Base-by-base conservation (phyloP, 1,139 yeast species). In the Eremothecium sinecaudum region DNA sequence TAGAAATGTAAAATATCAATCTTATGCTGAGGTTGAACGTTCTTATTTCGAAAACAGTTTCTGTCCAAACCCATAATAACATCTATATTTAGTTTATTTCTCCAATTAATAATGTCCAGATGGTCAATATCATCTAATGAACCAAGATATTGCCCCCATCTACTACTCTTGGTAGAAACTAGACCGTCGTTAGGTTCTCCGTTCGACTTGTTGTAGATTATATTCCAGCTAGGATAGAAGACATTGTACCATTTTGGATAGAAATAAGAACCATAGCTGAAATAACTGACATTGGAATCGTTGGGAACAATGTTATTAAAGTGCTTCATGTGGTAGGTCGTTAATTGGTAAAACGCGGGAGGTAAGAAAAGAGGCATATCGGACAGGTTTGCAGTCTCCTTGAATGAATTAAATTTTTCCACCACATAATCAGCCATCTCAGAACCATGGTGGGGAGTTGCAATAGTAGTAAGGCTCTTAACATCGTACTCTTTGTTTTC, bases 371-470 rank as follows among this genome's bases (percentile, higher is more conserved):
- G 13, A 14, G 41, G 33, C 13, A 47, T 21, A n/a, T 16, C 14
- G 4, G 22, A 30, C 8, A 23, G 19, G 9, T 35, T 31, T 23
- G 35, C 21, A 10, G 34, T 33, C 10, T 34, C 28, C 27, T 45
- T 47, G 11, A 49, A 17, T 13, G 43, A 43, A 24, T 47, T 42
- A 27, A 53, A 46, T 48, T 61, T 35, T 36, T 68, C 59, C 14
- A 71, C 62, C 3, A 79, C 66, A 46, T 70, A 74, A 50, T 84
- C 92, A 2, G 95, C 95, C 49, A 81, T 73, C 37, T 79, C 81
- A 0, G 93, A 77, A 0, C 96, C 96, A 38, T 69, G 73, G 58
- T 86, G 96, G 0, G 96, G 96, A 0, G 95, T 82, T 0, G 92
- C 73, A 1, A 86, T 68, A 0, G 96, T 84, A 0, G 95, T 83